A percentile compares a stretch with the other conserved stretches of the same genome.
Evolutionary conservation across 1,139 yeast genomes (phyloP).

Genomic region (Lodderomyces elongisporus): DNA sequence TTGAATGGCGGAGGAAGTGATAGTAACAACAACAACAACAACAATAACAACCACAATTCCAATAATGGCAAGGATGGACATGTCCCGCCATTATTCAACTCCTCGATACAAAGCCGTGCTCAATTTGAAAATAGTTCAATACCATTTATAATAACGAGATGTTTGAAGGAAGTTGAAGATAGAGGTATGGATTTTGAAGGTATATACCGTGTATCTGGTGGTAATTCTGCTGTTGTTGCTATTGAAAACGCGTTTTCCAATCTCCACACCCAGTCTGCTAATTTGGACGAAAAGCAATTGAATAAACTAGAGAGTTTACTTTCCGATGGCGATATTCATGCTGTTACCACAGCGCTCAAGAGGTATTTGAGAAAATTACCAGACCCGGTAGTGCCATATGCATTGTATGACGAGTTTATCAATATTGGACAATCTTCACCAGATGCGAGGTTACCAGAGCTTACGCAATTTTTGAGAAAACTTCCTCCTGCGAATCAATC

Average conservation of each 20-base stretch:
- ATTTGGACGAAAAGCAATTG: constrained; percentile 33
- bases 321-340: constrained; percentile 73
- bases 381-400: constrained; percentile 75
- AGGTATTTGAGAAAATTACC: constrained; percentile 82
- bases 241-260: constrained; percentile 45
- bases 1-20: constrained; percentile 17
- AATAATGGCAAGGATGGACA: constrained; percentile 4
- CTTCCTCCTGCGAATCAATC: constrained; percentile 68
- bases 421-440: constrained; percentile 21
- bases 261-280: constrained; percentile 10
- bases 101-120: constrained; percentile 57
- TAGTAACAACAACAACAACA: constrained; percentile 1
- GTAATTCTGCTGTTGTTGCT: constrained; percentile 66
- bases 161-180: constrained; percentile 73
- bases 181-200: constrained; percentile 79
- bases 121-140: constrained; percentile 54
- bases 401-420: constrained; percentile 63
- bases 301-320: constrained; percentile 42
- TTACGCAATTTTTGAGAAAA: constrained; percentile 22
- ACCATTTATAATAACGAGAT: constrained; percentile 68
- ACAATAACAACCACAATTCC: constrained; percentile 2
- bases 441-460: constrained; percentile 20
- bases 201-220: constrained; percentile 86
- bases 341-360: constrained; percentile 81
- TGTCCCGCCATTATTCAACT: constrained; percentile 26